Evolutionary conservation across 352 stramenopile genomes (phyloP).

Genomic region (Globisporangium okanoganense): DNA sequence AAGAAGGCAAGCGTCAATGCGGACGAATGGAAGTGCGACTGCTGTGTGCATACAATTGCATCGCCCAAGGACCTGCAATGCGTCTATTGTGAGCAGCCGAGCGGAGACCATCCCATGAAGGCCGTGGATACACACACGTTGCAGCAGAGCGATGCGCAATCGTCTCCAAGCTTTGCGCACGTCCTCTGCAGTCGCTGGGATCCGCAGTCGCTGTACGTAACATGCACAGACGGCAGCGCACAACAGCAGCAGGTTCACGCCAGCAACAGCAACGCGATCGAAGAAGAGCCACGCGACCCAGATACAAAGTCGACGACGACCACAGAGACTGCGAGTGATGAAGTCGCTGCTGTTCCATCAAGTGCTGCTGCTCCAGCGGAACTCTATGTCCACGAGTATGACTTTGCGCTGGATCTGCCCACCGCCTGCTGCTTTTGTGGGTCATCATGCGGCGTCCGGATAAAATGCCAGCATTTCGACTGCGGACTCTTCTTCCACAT

Average conservation of each 20-base stretch:
- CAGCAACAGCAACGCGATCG: neutral
- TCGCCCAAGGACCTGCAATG: slow-evolving; percentile 17
- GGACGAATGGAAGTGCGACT: slow-evolving; percentile 38
- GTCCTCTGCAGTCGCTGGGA: slow-evolving; percentile 51
- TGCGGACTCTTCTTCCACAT: slow-evolving; percentile 64
- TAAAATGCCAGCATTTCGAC: slow-evolving; percentile 54
- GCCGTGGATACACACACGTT: slow-evolving; percentile 21
- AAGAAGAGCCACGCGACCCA: neutral
- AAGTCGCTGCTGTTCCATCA: neutral
- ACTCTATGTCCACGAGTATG: slow-evolving; percentile 12
- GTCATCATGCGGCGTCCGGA: slow-evolving; percentile 29
- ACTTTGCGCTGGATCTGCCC: slow-evolving; percentile 14
- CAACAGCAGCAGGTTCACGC: slow-evolving; percentile 19
- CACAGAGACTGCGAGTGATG: neutral
- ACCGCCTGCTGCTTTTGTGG: slow-evolving; percentile 51
- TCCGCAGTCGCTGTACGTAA: slow-evolving; percentile 25
- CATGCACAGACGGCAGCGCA: neutral
- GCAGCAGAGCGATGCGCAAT: neutral
- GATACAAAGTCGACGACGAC: neutral
- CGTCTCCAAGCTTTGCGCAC: slow-evolving; percentile 28
- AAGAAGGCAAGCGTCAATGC: neutral
- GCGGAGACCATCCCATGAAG: slow-evolving; percentile 21
- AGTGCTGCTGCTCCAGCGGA: neutral
- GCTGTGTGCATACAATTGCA: slow-evolving; percentile 25
- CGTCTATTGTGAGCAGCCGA: slow-evolving; percentile 38